Evolutionary conservation across 2,329 filamentous ascomycete genomes (phyloP).

Genomic region (Curvularia spicifera): DNA sequence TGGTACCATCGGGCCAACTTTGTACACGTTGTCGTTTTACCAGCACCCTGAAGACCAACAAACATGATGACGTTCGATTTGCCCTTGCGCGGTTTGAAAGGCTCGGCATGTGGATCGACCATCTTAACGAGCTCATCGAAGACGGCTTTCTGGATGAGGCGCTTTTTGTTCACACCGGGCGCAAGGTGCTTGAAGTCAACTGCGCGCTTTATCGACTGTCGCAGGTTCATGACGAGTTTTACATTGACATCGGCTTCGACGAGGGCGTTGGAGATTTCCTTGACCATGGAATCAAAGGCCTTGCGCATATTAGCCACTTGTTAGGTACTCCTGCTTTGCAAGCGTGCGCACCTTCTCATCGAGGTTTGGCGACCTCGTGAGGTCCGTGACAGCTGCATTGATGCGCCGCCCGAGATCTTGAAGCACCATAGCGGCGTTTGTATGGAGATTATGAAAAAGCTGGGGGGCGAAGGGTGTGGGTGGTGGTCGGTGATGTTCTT

Average conservation of each 20-base stretch:
- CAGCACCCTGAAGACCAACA: conserved; percentile 94
- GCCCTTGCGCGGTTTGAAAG: conserved; percentile 96
- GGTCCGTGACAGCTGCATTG: conserved; percentile 91
- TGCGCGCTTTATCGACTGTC: conserved; percentile 86
- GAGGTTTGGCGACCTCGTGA: conserved; percentile 89
- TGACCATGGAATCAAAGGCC: conserved; percentile 98
- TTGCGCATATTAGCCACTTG: conserved; percentile 54
- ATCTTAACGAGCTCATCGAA: conserved; percentile 96
- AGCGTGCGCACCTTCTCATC: conserved; percentile 79
- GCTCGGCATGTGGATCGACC: conserved; percentile 92
- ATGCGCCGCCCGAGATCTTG: conserved; percentile 99
- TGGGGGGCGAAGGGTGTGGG: conserved; percentile 9
- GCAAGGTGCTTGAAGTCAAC: conserved; percentile 97
- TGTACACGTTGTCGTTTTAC: conserved; percentile 98
- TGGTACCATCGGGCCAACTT: conserved; percentile 96
- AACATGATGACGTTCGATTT: conserved; percentile 99
- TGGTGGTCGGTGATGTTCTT: conserved; percentile 18
- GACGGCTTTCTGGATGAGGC: conserved; percentile 95
- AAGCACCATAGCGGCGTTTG: conserved; percentile 76
- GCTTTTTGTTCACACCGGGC: conserved; percentile 95
- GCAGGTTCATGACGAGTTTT: conserved; percentile 85
- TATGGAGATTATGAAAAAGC: conserved; percentile 14
- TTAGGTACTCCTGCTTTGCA: conserved; percentile 12
- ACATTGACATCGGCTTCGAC: conserved; percentile 98
- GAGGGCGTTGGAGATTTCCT: conserved; percentile 95